phyloP scores from a whole-genome alignment of 768 basidiomycete genomes.

The Polyporus arcularius region DNA sequence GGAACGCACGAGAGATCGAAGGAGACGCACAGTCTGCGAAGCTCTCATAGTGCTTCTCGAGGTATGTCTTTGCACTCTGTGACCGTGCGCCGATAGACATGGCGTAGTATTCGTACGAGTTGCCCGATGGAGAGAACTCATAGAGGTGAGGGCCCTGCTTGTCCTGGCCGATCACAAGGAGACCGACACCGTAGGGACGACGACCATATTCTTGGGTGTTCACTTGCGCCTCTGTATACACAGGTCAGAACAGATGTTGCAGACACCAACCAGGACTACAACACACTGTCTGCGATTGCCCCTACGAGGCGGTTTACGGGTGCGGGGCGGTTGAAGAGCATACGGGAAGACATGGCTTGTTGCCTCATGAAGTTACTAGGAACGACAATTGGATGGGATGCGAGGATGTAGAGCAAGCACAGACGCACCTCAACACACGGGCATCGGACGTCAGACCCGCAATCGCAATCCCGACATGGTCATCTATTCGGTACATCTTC shows the following conservation, averaged over 20 bases:
- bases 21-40: constrained; percentile 77
- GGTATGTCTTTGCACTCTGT: constrained; percentile 98
- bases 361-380: constrained; percentile 98
- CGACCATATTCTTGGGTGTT: constrained; percentile 99
- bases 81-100: constrained; percentile 98
- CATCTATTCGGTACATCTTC: constrained; percentile 99
- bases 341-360: constrained; percentile 92
- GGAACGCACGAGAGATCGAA: neutral
- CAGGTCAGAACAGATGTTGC: neutral
- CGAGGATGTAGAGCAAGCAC: neutral
- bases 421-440: constrained; percentile 84
- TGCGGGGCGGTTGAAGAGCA: constrained; percentile 94
- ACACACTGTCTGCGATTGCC: constrained; percentile 92
- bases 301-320: constrained; percentile 94
- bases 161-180: constrained; percentile 95
- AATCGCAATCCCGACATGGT: constrained; percentile 99
- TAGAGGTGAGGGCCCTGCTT: constrained; percentile 97
- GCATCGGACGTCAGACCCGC: constrained; percentile 99
- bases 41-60: constrained; percentile 90
- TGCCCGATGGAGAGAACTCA: constrained; percentile 97
- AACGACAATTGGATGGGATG: neutral
- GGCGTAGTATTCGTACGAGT: constrained; percentile 96
- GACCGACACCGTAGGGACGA: constrained; percentile 97
- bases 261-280: neutral
- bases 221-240: constrained; percentile 83